A percentile compares a stretch with the other conserved stretches of the same genome.
Conservation (phyloP, 1,284 basidiomycete genomes). For the Chondrostereum purpureum region DNA sequence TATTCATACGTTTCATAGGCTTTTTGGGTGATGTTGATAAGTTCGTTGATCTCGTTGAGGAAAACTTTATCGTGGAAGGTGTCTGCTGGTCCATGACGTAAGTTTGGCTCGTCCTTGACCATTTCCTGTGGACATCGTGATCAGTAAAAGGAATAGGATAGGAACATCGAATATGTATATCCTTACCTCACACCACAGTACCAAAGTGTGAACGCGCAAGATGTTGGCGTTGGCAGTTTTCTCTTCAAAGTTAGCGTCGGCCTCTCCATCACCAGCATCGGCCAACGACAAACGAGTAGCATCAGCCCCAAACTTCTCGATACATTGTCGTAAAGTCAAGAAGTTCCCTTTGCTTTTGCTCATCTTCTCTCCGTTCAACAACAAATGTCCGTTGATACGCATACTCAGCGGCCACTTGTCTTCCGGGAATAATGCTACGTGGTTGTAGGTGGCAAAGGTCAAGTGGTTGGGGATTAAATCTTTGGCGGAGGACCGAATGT, state of each 20-base stretch:
- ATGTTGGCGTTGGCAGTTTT: constrained; percentile 98
- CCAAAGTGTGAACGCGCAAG: constrained; percentile 86
- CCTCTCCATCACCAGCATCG: constrained; percentile 95
- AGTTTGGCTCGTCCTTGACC: constrained; percentile 56
- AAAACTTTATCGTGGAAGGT: constrained; percentile 84
- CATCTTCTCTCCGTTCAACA: constrained; percentile 99
- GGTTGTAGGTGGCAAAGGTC: constrained; percentile 93
- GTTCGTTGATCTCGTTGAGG: constrained; percentile 85
- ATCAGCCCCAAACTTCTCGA: constrained; percentile 88
- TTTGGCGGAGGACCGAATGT: constrained; percentile 98
- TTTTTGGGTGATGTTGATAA: constrained; percentile 74
- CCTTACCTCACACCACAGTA: constrained; percentile 91
- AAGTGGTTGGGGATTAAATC: constrained; percentile 96
- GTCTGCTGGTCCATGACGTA: constrained; percentile 66
- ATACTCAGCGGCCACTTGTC: constrained; percentile 91
- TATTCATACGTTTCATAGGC: constrained; percentile 74
- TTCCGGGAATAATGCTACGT: constrained; percentile 91
- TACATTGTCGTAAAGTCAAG: constrained; percentile 71
- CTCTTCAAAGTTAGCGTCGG: constrained; percentile 99
- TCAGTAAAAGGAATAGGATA: not conserved
- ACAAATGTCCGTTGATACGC: constrained; percentile 94
- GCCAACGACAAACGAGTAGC: constrained; percentile 90
- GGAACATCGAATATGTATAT: too few relatives aligned
- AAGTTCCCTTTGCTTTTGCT: constrained; percentile 93
- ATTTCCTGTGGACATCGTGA: constrained; percentile 52